Base-by-base conservation (phyloP, 495 filamentous ascomycete species). In the Darksidea phi region DNA sequence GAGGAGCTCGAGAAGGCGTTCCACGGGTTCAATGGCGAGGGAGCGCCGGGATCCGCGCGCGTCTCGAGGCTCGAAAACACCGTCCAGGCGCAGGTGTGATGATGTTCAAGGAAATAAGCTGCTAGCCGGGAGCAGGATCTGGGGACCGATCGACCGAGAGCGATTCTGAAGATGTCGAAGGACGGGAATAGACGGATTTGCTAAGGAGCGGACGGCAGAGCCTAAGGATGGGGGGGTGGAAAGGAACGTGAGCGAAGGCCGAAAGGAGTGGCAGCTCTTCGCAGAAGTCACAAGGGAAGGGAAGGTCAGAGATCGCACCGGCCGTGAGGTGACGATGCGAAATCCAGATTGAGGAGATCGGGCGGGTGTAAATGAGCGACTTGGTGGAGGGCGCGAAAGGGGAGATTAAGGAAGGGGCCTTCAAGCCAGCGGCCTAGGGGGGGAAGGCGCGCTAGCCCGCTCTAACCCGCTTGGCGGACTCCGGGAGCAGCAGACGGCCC, bases 261-360 rank as follows among this genome's bases (percentile, higher is more conserved):
- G 59, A 66, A 70, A 68, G 68, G 68, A 68, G 61, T 68, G 68
- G 67, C 66, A 58, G 61, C 59, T 60, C 48, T 61, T 57, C 64
- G 57, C 53, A 57, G 65, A 70, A 57, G 43, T 57, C 54, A 54
- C 26, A 26, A 51, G 20, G 62, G 47, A 69, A 65, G 62, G 49
- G 57, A 68, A 68, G 24, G 61, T 58, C 57, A 56, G 62, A 69
- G 57, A 59, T 61, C 62, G 46, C 62, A 66, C 62, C 66, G 66
- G 48, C 61, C 52, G 65, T 41, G 51, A 20, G 57, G 57, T 60
- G 66, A 64, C 56, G 58, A 62, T 61, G 54, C 62, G 55, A 66
- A 66, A 59, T 66, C 66, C 57, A 58, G 47, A 57, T 43, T 21
- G 46, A 52, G 55, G 51, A 37, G 60, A 56, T 54, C 54, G 38